Base-by-base conservation (phyloP, 495 filamentous ascomycete genomes). In the Podospora pseudocomata region DNA sequence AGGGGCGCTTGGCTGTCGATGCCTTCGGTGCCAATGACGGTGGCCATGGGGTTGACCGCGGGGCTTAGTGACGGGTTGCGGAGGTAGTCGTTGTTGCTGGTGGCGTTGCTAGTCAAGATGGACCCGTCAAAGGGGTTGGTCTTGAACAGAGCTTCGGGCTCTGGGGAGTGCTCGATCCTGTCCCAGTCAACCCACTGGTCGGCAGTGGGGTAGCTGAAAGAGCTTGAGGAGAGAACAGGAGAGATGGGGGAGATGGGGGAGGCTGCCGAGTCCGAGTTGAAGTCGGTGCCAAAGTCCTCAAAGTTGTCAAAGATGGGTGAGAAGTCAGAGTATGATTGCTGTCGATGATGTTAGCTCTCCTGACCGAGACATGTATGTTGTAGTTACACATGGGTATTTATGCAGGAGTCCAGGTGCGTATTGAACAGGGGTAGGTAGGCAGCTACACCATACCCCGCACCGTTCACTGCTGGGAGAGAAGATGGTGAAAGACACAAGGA, bases 261-360 rank as follows among this genome's bases (percentile, higher is more conserved):
- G 15, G 71, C 65, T 18, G 75, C 71, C 7, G 76, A 77, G 58
- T 77, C 75, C 15, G 73, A 73, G 11, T 66, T 66, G 70, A 77
- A 74, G 71, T 78, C 75, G 27, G 73, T 65, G 64, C 39, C 67
- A 44, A 74, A 77, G 67, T 75, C 74, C 18, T 75, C 71, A 2
- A 65, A 27, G 23, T 27, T 56, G 30, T 68, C 67, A 56, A 74
- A 71, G 4, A 61, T 54, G 11, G 76, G 76, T 11, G 74, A 75
- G 68, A 75, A 73, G 58, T 75, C 72, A 7, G 55, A 58, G 56
- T 68, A 68, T 30, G 66, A 63, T 69, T 74, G 72, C 70, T 74
- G 34, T 26, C 1, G 18, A 54, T n/a, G 13, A 27, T 55, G 67
- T 71, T 68, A 72, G 67, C 23, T 9, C n/a, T 65, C 49, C 23